These are phyloP conservation scores for Volvox reticuliferus DNA, from an alignment of 139 green algal species.

Conservation along the genomic window DNA sequence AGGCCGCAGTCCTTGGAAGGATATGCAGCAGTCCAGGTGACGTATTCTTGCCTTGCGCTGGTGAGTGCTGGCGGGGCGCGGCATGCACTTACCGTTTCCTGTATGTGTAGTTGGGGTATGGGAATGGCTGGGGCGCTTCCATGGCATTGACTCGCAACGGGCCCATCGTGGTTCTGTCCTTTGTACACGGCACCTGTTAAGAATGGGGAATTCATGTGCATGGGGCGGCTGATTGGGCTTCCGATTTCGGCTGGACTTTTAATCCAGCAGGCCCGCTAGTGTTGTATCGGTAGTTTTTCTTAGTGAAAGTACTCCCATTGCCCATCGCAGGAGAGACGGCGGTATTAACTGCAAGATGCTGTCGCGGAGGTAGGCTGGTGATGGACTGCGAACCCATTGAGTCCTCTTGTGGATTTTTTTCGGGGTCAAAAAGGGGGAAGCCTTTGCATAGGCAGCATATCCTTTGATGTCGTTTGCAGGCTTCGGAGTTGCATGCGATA, in stretches of 20 bases:
- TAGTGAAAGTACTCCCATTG: not conserved
- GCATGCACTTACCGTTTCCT: not conserved
- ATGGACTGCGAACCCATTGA: not conserved
- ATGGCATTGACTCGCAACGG: not conserved
- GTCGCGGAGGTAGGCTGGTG: slow-evolving; percentile 10
- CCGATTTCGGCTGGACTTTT: too few relatives aligned
- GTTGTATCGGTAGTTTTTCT: not conserved
- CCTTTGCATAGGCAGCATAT: not conserved
- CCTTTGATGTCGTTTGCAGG: not conserved
- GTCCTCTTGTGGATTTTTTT: not conserved
- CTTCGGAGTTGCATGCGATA: not conserved
- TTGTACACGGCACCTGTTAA: not conserved
- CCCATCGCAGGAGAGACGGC: slow-evolving; percentile 18
- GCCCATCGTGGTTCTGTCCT: not conserved
- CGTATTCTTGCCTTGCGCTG: not conserved
- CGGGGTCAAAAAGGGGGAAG: not conserved
- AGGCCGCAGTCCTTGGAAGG: not conserved
- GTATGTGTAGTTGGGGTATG: not conserved
- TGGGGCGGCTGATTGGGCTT: not conserved
- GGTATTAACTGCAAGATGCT: not conserved
- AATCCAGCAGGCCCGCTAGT: not conserved
- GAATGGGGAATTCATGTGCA: not conserved
- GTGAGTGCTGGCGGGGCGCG: not conserved
- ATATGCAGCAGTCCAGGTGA: not conserved
- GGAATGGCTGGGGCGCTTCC: not conserved